These are phyloP conservation scores for Angomonas deanei DNA, from an alignment of 208 protist genomes.

Conservation along the genomic window DNA sequence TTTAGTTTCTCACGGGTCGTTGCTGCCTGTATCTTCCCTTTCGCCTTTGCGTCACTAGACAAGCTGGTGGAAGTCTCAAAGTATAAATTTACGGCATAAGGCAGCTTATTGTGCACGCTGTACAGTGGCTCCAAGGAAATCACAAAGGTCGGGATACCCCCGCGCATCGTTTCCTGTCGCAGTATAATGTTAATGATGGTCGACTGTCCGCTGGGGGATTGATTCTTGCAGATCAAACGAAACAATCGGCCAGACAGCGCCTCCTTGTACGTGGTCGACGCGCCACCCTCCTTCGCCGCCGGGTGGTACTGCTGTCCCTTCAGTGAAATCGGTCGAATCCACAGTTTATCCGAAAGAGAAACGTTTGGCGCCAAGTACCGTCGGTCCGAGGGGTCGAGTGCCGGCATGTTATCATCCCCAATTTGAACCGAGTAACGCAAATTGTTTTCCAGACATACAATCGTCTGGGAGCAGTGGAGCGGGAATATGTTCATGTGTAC, in stretches of 20 bases:
- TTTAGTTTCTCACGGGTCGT: neutral
- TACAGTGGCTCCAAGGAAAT: slow-evolving; percentile 61
- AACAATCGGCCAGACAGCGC: slow-evolving; percentile 13
- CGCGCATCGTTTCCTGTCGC: slow-evolving; percentile 51
- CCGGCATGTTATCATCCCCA: slow-evolving; percentile 18
- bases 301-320: slow-evolving; percentile 4
- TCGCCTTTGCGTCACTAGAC: too few species aligned
- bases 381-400: slow-evolving; percentile 31
- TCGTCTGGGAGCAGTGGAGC: slow-evolving; percentile 45
- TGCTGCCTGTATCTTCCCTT: neutral
- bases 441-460: slow-evolving; percentile 79
- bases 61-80: slow-evolving; percentile 22
- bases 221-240: slow-evolving; percentile 20
- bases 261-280: slow-evolving; percentile 6
- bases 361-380: slow-evolving; percentile 48
- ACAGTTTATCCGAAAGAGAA: slow-evolving; percentile 31
- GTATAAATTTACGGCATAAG: slow-evolving; percentile 36
- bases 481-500: slow-evolving; percentile 59
- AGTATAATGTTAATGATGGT: slow-evolving; percentile 34
- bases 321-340: slow-evolving; percentile 37
- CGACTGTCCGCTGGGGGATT: neutral
- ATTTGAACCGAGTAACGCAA: slow-evolving; percentile 32
- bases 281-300: slow-evolving; percentile 16
- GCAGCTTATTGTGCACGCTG: slow-evolving; percentile 66
- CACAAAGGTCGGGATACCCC: slow-evolving; percentile 60